phyloP scores from a whole-genome alignment of 2,329 filamentous ascomycete species.

The Penicillium rolfsii region DNA sequence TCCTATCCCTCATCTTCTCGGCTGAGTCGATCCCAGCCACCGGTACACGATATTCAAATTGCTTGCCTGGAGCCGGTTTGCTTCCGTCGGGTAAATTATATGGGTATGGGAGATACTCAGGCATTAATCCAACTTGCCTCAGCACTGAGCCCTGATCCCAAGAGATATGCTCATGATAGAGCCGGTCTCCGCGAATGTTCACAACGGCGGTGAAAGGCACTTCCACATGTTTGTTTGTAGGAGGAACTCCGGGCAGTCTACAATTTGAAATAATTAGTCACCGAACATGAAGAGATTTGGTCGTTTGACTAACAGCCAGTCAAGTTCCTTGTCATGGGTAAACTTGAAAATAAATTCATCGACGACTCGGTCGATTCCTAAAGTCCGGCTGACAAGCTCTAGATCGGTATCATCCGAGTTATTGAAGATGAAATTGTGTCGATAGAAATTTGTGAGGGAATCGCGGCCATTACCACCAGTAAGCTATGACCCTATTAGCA shows the following conservation, averaged over 20 bases:
- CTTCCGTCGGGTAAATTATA: constrained; percentile 51
- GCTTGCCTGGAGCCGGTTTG: constrained; percentile 40
- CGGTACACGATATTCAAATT: constrained; percentile 61
- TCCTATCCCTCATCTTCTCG: constrained; percentile 54
- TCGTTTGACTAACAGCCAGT: constrained; percentile 1
- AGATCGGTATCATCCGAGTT: constrained; percentile 47
- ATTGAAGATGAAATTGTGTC: constrained; percentile 70
- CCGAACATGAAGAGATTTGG: not conserved
- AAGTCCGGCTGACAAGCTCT: constrained; percentile 1
- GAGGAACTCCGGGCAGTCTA: constrained; percentile 58
- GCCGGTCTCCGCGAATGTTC: constrained; percentile 66
- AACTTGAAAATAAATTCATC: constrained; percentile 9
- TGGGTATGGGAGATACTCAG: constrained; percentile 61
- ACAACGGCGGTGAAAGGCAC: constrained; percentile 67
- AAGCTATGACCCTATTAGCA: not conserved
- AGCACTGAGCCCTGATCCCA: constrained; percentile 70
- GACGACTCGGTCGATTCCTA: constrained; percentile 5
- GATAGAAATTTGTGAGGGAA: not conserved
- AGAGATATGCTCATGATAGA: constrained; percentile 71
- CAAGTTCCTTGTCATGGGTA: constrained; percentile 2
- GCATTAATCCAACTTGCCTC: constrained; percentile 63
- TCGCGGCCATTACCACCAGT: constrained; percentile 2
- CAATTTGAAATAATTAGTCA: not conserved
- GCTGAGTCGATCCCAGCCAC: constrained; percentile 59
- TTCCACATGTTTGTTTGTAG: constrained; percentile 55